Evolutionary conservation across 2,329 filamentous ascomycete species (phyloP).

Genomic region (Scytalidium lignicola): DNA sequence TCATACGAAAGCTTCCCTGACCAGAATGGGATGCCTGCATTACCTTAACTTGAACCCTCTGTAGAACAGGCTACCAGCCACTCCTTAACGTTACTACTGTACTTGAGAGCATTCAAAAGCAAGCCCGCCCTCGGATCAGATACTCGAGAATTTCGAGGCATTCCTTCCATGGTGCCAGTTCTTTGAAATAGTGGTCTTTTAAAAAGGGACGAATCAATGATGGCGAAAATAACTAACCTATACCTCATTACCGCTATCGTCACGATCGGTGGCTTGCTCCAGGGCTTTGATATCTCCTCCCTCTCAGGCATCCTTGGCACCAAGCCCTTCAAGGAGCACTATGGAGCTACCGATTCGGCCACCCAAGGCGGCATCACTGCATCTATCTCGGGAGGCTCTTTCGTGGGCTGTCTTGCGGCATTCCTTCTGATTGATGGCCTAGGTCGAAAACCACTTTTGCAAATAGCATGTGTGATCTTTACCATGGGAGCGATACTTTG

Average conservation of each 20-base stretch:
- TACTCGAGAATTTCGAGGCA: no score
- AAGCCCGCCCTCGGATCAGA: no score
- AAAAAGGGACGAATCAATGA: constrained; percentile 21
- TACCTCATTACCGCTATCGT: constrained; percentile 4
- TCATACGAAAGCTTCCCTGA: no score
- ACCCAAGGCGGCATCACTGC: constrained; percentile 43
- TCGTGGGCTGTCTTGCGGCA: constrained; percentile 40
- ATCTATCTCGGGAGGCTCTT: constrained; percentile 41
- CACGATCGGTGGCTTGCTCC: constrained; percentile 4
- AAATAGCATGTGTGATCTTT: constrained; percentile 40
- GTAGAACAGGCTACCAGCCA: no score
- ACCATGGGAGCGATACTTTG: constrained; percentile 38
- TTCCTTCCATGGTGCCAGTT: no score
- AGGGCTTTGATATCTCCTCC: constrained; percentile 48
- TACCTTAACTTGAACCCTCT: no score
- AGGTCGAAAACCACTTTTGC: constrained; percentile 38
- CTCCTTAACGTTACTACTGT: no score
- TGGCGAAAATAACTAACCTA: constrained; percentile 5
- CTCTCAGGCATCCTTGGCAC: constrained; percentile 47
- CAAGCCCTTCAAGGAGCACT: constrained; percentile 5
- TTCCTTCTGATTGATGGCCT: constrained; percentile 38
- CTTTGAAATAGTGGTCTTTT: no score
- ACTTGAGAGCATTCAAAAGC: no score
- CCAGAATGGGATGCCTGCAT: no score
- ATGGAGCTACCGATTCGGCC: constrained; percentile 45